phyloP scores from a whole-genome alignment of 2,329 filamentous ascomycete genomes.

The Sarocladiaceae sp. region DNA sequence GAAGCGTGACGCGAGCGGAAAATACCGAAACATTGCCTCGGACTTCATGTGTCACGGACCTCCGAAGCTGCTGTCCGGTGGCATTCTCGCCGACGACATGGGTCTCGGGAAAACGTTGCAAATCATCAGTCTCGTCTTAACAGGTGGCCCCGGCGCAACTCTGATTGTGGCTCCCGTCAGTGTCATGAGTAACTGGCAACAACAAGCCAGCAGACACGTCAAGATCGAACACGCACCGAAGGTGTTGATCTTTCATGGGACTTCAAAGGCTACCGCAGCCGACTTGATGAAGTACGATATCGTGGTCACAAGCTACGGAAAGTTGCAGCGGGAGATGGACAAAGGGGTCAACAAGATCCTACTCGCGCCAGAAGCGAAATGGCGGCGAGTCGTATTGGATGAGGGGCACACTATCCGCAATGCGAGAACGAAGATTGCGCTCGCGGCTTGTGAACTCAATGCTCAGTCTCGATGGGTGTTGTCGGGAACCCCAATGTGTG shows the following conservation, averaged over 20 bases:
- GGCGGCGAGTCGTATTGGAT: constrained; percentile 77
- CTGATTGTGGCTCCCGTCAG: constrained; percentile 78
- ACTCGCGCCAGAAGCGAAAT: constrained; percentile 44
- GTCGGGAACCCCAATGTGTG: constrained; percentile 73
- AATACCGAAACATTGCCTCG: constrained; percentile 50
- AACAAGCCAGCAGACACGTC: constrained; percentile 72
- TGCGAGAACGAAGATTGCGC: constrained; percentile 64
- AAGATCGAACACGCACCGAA: constrained; percentile 57
- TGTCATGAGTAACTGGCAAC: constrained; percentile 88
- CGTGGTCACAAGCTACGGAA: constrained; percentile 82
- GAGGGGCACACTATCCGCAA: constrained; percentile 84
- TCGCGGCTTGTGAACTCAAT: constrained; percentile 62
- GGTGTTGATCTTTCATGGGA: constrained; percentile 72
- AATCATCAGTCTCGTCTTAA: constrained; percentile 73
- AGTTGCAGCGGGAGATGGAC: constrained; percentile 62
- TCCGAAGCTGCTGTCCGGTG: constrained; percentile 69
- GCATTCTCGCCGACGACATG: constrained; percentile 60
- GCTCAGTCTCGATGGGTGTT: constrained; percentile 75
- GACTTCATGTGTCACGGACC: constrained; percentile 55
- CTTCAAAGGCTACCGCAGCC: constrained; percentile 47
- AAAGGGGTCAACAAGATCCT: constrained; percentile 34
- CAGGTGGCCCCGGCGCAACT: constrained; percentile 55
- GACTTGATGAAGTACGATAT: constrained; percentile 67
- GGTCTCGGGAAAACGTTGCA: constrained; percentile 63
- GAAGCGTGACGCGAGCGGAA: constrained; percentile 48